These are phyloP conservation scores for Plantago major DNA, from an alignment of 257 asterid genomes.

Conservation along the genomic window DNA sequence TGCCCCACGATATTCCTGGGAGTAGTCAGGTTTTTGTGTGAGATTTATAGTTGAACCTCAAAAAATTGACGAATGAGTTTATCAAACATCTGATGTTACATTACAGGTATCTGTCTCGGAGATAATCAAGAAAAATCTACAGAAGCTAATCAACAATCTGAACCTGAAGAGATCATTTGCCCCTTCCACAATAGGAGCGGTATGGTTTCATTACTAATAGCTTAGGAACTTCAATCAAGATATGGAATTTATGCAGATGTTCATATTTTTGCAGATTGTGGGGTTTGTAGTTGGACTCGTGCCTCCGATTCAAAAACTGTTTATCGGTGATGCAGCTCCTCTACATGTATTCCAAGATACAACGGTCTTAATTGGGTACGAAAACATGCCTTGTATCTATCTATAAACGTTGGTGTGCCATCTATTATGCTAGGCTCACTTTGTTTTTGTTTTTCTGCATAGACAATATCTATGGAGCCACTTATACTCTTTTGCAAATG, in stretches of 20 bases:
- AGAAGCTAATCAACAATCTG: constrained; percentile 37
- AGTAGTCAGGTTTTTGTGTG: too few relatives aligned
- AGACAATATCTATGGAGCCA: too few relatives aligned
- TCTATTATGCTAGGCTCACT: too few relatives aligned
- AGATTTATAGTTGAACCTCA: too few relatives aligned
- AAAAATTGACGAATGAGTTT: too few relatives aligned
- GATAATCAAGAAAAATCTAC: constrained; percentile 34
- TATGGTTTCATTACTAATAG: constrained; percentile 28
- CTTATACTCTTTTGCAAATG: constrained; percentile 5
- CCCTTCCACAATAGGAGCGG: constrained; percentile 82
- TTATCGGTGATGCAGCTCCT: constrained; percentile 14
- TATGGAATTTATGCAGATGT: too few relatives aligned
- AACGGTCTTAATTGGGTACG: constrained; percentile 9
- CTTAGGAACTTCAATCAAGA: too few relatives aligned
- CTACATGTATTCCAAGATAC: constrained; percentile 12
- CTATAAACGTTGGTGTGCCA: too few relatives aligned
- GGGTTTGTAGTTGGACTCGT: constrained; percentile 16
- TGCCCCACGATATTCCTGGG: too few relatives aligned
- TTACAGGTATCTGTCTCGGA: constrained; percentile 43
- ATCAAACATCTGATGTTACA: neutral
- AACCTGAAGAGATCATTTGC: constrained; percentile 72
- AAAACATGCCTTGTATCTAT: neutral
- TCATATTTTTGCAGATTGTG: neutral
- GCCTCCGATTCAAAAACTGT: constrained; percentile 8
- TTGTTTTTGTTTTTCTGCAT: too few relatives aligned